Evolutionary conservation across 176 grass and related monocot genomes (phyloP), one percentile per base, ranked within the genome.

Genomic region (Musa beccarii): DNA sequence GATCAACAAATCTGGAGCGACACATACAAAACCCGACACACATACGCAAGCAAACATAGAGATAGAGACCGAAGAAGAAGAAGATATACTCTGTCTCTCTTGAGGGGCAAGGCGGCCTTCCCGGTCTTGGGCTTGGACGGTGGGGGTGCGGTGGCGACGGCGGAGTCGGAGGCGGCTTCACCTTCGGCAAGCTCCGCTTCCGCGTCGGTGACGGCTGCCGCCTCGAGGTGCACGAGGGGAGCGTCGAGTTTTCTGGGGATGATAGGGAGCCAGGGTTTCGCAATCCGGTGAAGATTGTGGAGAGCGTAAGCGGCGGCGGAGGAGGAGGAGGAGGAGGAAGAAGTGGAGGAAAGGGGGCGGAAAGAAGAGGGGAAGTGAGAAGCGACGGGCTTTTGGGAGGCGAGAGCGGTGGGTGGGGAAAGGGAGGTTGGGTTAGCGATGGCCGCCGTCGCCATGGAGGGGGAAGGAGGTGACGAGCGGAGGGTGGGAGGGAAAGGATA

Each of bases 101-200:
- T 99, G 78, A 87, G 84, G n/a, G 63, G 86, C 17, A 94, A 87
- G n/a, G 90, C 90, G 80, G 96, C 91, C 91, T 99, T 99, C 71
- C 96, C 96, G 67, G 86, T 94, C 81, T 83, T 92, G 8, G 91
- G 86, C 2, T 88, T 83, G 53, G 88, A 79, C 20, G 86, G 88
- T 34, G 91, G 66, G 16, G 90, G 76, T 71, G 75, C 83, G 9
- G 86, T 11, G 15, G 23, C 56, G 21, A 59, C 69, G 57, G 54
- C 57, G 57, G 57, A 43, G 34, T 34, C 80, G 9, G 73, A 51
- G 66, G 75, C 84, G 55, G 84, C 81, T 11, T 64, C 75, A 12
- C 88, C 84, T 21, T 85, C 87, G 19, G 56, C 76, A 29, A 79
- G 75, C 16, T 74, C 83, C 0, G 84, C 71, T 68, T 89, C 82